Base-by-base conservation (phyloP, 257 asterid genomes). In the Fraxinus pennsylvanica region DNA sequence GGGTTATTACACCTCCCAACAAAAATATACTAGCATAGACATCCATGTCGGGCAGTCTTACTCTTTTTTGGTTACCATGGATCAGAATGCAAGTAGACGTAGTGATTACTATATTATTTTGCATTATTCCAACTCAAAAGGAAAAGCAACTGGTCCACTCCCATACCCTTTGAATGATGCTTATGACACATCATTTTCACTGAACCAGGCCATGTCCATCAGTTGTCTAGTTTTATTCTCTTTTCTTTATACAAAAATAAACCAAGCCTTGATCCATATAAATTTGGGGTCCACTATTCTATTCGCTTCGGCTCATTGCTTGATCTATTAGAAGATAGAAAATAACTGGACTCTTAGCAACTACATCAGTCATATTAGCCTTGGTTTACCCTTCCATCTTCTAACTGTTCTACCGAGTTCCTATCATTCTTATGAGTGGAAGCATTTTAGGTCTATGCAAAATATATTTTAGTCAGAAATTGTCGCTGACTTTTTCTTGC, bases 21-120 rank as follows among this genome's bases (percentile, higher is more conserved):
- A 89, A 86, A 92, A 92, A 71, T 95, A 86, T 71, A 80, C 91
- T 19, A 90, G 92, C 83, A 29, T 95, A 77, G 99, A 95, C 83
- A 89, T 92, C 65, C 98, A 92, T 81, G 99, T 95, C 4, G 99
- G 98, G 22, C 99, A 95, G 80, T 92, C 99, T 1, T 95, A 81
- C 87, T 71, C 96, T 17, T 95, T 95, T 76, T 85, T 95, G 50
- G 92, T 95, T 33, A 82, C 94, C 39, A 92, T 87, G 98, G 96
- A 95, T 87, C 99, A 95, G 85, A 95, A 95, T 73, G 99, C 99
- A 75, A 95, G 94, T 90, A 92, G 93, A 25, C 27, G 27, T 25
- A 25, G 27, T 39, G 98, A 95, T 82, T 95, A 92, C 85, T 92
- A 95, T 71, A 81, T 95, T 68, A 82, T 95, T 69, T 81, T 95